These are phyloP conservation scores for Marasmius tenuissimus DNA, from an alignment of 1,284 basidiomycete genomes.

Conservation along the genomic window DNA sequence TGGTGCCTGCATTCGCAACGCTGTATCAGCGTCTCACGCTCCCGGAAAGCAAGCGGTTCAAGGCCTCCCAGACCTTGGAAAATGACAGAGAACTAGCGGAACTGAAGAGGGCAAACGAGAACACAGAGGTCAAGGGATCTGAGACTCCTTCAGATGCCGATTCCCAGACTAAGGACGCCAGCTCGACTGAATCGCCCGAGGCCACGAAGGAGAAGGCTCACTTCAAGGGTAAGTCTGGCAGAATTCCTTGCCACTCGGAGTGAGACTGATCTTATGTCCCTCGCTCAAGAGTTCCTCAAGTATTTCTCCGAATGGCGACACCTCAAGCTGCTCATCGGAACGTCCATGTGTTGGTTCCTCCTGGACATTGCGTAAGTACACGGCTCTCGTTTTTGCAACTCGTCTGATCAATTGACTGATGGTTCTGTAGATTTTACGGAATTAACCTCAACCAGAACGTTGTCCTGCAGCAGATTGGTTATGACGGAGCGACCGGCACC, in stretches of 20 bases:
- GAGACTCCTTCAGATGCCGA: background rate
- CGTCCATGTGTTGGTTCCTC: conserved; percentile 18
- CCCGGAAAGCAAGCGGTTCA: conserved; percentile 65
- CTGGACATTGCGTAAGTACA: conserved; percentile 18
- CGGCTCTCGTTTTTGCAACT: background rate
- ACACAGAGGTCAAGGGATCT: conserved; percentile 4
- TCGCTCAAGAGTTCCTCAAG: conserved; percentile 11
- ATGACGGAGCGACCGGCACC: conserved; percentile 44
- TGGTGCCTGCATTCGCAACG: conserved; percentile 38
- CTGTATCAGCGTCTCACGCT: conserved; percentile 69
- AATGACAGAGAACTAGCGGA: conserved; percentile 31
- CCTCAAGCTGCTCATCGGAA: conserved; percentile 16
- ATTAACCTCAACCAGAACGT: conserved; percentile 67
- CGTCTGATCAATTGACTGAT: background rate
- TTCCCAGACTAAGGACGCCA: background rate
- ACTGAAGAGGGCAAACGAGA: conserved; percentile 33
- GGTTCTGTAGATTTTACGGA: conserved; percentile 51
- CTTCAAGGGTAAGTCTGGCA: conserved; percentile 28
- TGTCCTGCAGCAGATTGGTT: conserved; percentile 55
- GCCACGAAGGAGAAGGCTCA: conserved; percentile 39
- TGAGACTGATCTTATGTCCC: background rate
- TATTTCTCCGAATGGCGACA: conserved; percentile 19
- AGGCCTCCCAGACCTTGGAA: conserved; percentile 38
- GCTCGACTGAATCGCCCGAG: conserved; percentile 12
- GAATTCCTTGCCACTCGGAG: background rate